Base-by-base conservation (phyloP, 1,284 basidiomycete genomes). In the Puccinia novopanici region DNA sequence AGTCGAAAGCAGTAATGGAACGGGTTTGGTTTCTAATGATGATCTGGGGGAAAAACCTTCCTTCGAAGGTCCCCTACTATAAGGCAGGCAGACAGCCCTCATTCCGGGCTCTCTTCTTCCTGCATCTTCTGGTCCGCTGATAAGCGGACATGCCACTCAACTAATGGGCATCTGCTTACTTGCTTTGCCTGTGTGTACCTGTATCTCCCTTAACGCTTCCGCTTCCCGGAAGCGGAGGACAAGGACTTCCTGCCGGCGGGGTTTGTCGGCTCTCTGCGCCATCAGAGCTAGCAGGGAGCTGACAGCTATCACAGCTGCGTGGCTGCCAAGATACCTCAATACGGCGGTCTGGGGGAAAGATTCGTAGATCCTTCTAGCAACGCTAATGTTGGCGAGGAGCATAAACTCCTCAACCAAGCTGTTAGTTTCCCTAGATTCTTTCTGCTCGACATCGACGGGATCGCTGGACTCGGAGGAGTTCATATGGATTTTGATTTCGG, bases 391-490 rank as follows among this genome's bases (percentile, higher is more conserved):
- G 40, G 97, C 97, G 80, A 99, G 90, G 82, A 99, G 88, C 97
- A 99, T 99, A 86, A 99, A 99, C 87, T 99, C 97, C 85, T 99
- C 97, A 1, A 99, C 97, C 13, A 99, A 88, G 82, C 92, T 95
- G 86, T 99, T 99, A 15, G 97, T 99, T 87, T 99, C 95, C 50
- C 90, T 88, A 84, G 93, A 86, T 84, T 95, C 92, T 86, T 99
- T 99, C 86, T 97, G 95, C 87, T 98, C 95, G 4, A 99, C 95
- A 83, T 98, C 96, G 27, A 83, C 82, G 0, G 97, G 97, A 79
- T 95, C 96, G 0, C 93, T 92, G 0, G 92, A 92, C 86, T 99
- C 97, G 3, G 93, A 88, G 82, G 91, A 94, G 85, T 97, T 93
- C 42, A 99, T 89, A 83, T 98, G 92, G 82, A 99, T 88, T 86